These are phyloP conservation scores for Rhipidocladum racemiflorum DNA, from an alignment of 176 grass and related monocot species.

Conservation along the genomic window DNA sequence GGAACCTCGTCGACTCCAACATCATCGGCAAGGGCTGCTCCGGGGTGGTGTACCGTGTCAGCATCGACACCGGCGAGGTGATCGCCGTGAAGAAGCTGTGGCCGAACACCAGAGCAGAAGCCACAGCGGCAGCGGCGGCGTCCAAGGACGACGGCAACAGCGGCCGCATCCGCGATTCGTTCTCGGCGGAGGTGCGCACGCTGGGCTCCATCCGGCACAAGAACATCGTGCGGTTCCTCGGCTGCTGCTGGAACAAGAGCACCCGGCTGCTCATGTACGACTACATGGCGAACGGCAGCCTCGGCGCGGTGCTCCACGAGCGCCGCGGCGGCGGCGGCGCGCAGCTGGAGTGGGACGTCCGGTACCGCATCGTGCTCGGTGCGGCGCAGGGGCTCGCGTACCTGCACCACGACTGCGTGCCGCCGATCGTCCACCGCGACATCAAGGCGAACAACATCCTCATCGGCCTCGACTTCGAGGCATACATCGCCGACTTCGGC, in stretches of 20 bases:
- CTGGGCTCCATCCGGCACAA: constrained; percentile 93
- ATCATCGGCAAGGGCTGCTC: constrained; percentile 93
- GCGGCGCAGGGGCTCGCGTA: constrained; percentile 88
- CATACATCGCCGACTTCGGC: constrained; percentile 96
- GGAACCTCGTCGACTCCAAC: constrained; percentile 76
- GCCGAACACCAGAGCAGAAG: constrained; percentile 33
- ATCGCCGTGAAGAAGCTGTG: constrained; percentile 98
- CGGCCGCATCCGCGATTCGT: constrained; percentile 66
- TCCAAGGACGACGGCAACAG: constrained; percentile 40
- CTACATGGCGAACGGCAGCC: constrained; percentile 97
- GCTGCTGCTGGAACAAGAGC: constrained; percentile 94
- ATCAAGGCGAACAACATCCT: constrained; percentile 99
- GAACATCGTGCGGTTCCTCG: constrained; percentile 94
- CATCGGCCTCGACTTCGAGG: constrained; percentile 86
- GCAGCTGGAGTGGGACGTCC: constrained; percentile 86
- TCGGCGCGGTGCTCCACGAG: constrained; percentile 85
- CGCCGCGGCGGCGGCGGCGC: constrained; percentile 52
- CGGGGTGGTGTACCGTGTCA: constrained; percentile 86
- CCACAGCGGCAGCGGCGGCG: not conserved
- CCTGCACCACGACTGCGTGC: constrained; percentile 90
- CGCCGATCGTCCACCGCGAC: constrained; percentile 87
- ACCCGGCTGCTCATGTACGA: constrained; percentile 93
- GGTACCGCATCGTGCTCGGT: constrained; percentile 79
- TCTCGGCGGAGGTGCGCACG: constrained; percentile 92
- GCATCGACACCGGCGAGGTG: constrained; percentile 76